A percentile compares a stretch with the other conserved stretches of the same genome.
These are phyloP conservation scores for Pichia cabralensis DNA, from an alignment of 805 yeast genomes.

Conservation along the genomic window DNA sequence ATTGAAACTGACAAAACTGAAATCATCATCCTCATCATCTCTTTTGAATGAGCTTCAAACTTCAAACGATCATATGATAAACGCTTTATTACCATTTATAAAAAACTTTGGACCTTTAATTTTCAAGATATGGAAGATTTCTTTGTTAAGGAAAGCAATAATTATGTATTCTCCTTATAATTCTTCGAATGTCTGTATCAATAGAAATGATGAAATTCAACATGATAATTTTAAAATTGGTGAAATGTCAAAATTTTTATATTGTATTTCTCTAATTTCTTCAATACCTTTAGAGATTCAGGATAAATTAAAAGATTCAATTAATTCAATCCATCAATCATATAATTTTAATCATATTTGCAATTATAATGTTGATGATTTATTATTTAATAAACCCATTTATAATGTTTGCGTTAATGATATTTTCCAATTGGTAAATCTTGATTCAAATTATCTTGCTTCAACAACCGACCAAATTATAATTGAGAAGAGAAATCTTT, in stretches of 20 bases:
- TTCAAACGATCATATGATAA: slow-evolving; percentile 38
- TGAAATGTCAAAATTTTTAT: slow-evolving; percentile 39
- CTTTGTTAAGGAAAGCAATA: slow-evolving; percentile 47
- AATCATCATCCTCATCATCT: too few relatives aligned
- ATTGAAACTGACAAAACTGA: too few relatives aligned
- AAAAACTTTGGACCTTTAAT: slow-evolving; percentile 53
- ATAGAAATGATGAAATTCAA: slow-evolving; percentile 4
- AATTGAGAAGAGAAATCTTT: slow-evolving; percentile 40
- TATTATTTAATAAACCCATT: slow-evolving; percentile 37
- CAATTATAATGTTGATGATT: slow-evolving; percentile 11
- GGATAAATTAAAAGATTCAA: slow-evolving; percentile 21
- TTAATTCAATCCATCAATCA: too few relatives aligned
- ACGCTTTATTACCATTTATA: slow-evolving; percentile 36
- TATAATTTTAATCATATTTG: too few relatives aligned
- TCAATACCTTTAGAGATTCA: slow-evolving; percentile 48
- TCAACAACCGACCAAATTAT: slow-evolving; percentile 60
- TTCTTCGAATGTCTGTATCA: slow-evolving; percentile 13
- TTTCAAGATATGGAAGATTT: slow-evolving; percentile 54
- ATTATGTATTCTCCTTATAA: slow-evolving; percentile 31
- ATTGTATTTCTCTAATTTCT: slow-evolving; percentile 50
- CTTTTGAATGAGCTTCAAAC: too few relatives aligned
- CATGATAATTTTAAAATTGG: slow-evolving; percentile 19
- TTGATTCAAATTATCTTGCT: slow-evolving; percentile 38
- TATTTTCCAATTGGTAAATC: slow-evolving; percentile 26
- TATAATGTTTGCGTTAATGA: slow-evolving; percentile 59